Evolutionary conservation across 2,329 filamentous ascomycete genomes (phyloP), one percentile per base, ranked within the genome.

Genomic region (Penicillium sp.): DNA sequence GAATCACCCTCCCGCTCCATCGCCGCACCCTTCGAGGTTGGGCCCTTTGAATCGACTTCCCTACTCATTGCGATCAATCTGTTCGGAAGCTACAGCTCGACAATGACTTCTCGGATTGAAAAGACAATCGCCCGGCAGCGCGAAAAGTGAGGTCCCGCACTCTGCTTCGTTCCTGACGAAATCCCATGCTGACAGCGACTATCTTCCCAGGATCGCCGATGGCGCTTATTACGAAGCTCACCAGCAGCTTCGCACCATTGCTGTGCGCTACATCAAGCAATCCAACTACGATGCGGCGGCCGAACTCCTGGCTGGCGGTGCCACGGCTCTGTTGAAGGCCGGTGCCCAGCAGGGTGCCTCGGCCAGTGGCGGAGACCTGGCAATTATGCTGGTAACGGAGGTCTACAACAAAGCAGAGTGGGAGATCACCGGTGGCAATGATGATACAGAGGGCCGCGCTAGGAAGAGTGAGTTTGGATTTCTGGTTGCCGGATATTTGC

Each of bases 181-280:
- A 14, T 22, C 36, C 25, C 25, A 35, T 53, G 22, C 57, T 64
- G 53, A 64, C 51, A 38, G 53, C 46, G 16, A 47, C 41, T 41
- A 52, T 22, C 31, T 42, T 55, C 48, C 24, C 51, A 89, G 90
- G 74, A 96, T 96, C 73, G 80, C 84, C 61, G 90, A 95, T 73
- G 92, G 92, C 66, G 87, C 94, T 70, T 96, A 85, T 81, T 99
- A 99, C 78, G 94, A 99, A 81, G 94, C 94, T 52, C 92, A 97
- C 76, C 94, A 99, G 74, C 94, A 99, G 78, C 90, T 96, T 61
- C 90, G 94, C 57, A 92, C 96, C 48, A 92, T 96, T 62, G 92
- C 92, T 55, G 88, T 90, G 35, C 91, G 95, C 51, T 95, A 99
- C 76, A 85, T 92, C 71, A 97, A 97, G 77, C 81, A 87, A 39